Base-by-base conservation (phyloP, 2,329 filamentous ascomycete species). In the Phoma sp. region DNA sequence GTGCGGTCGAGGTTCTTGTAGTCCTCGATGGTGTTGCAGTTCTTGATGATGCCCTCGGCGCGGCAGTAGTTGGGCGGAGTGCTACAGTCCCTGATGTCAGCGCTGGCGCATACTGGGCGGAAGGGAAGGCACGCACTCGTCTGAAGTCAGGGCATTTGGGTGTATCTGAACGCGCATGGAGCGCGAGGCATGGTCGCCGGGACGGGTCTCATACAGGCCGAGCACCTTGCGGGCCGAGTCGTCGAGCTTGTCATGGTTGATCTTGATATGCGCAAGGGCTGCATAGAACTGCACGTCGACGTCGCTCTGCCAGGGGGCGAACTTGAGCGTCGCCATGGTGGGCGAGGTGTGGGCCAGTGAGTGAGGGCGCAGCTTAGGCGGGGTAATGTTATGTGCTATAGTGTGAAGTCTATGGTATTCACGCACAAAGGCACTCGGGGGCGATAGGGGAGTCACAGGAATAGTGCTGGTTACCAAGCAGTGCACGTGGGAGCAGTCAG, bases 231-330 rank as follows among this genome's bases (percentile, higher is more conserved):
- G 90, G 20, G 92, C 90, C 9, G 93, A 96, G 75, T 96, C 93
- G 78, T 97, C 91, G 45, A 99, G 90, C 78, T 93, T 96, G 79
- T 97, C 95, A 83, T 96, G 89, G 74, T 98, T 92, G 73, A 99
- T 92, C 78, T 99, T 99, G 62, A 89, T 90, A 5, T 89, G 87
- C 55, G 96, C 95, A n/a, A 99, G 85, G 5, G 92, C 88, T 38
- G 91, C 89, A 74, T 97, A 99, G 77, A 99, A 99, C 37, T 92
- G 91, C 36, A 98, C 83, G 74, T 99, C 95, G 71, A 98, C 92
- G 77, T 97, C 92, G 42, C 93, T 96, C 33, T 88, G 86, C 81
- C 96, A 98, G 1, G 93, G 89, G 56, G 92, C 91, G 76, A 93
- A 99, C 79, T 88, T 86, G 74, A 91, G 69, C 17, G 75, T 71